Base-by-base conservation (phyloP, 768 basidiomycete genomes). In the Xerocomus brunneocitrinus region DNA sequence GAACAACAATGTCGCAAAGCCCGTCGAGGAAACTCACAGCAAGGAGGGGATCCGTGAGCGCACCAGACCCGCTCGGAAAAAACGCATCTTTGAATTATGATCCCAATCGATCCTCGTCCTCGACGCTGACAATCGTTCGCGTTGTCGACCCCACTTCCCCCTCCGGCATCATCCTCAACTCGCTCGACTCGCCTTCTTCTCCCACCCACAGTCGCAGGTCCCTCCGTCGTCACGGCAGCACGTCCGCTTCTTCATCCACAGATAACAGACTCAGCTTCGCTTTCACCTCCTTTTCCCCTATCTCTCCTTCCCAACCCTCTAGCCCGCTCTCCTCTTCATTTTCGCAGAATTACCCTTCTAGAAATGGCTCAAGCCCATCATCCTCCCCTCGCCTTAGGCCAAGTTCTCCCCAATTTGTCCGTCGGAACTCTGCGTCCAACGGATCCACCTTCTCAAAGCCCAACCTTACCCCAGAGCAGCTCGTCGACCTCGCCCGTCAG, bases 51-150 rank as follows among this genome's bases (percentile, higher is more conserved):
- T 91, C 89, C 0, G 68, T 77, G 13, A 74, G 80, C 28, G 89
- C 89, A 0, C 69, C 77, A 2, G 89, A 91, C 65, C 88, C 89
- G 0, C 84, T 75, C 60, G 86, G 79, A 40, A 67, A 73, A 8
- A 80, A 88, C 60, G 68, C 78, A 19, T 64, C 71, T 10, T 59
- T 83, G 38, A 84, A 82, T 59, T 64, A 76, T 52, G 77, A 80
- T 63, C 78, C 79, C 3, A 72, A 73, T 52, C 74, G 83, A 55
- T 75, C 79, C 2, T 78, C 82, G 0, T 82, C 81, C 25, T 83
- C 80, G 67, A 82, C 74, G 4, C 74, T 91, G 38, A 89, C 87
- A 47, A 91, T 91, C 70, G 84, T 90, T 25, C 84, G 85, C 50
- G 83, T 89, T 48, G 69, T 65, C 47, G 67, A 69, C 67, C 63